phyloP scores from a whole-genome alignment of 2,329 filamentous ascomycete species.

The Claviceps lovelessii region DNA sequence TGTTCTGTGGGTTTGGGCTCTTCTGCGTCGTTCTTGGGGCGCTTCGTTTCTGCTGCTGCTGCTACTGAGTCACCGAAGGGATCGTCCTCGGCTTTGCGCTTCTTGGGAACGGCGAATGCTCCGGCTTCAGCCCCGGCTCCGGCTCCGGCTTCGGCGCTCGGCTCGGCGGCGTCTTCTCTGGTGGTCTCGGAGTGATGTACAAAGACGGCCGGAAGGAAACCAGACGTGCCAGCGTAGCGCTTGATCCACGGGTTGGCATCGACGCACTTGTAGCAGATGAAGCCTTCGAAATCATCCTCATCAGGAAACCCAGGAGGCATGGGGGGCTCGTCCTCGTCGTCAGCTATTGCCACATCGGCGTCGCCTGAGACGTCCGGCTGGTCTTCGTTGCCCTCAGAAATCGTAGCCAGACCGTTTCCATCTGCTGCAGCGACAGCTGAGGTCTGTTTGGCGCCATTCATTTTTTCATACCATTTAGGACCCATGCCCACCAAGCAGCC shows the following conservation, averaged over 20 bases:
- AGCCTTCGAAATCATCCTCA: slow-evolving; percentile 78
- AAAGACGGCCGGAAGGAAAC: slow-evolving; percentile 66
- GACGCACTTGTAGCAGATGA: slow-evolving; percentile 90
- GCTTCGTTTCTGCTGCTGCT: slow-evolving; percentile 30
- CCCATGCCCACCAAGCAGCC: slow-evolving; percentile 76
- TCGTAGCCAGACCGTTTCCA: slow-evolving; percentile 27
- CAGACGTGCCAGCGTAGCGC: slow-evolving; percentile 62
- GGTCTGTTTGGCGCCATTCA: slow-evolving; percentile 23
- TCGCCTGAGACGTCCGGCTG: slow-evolving; percentile 11
- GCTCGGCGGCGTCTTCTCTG: neutral
- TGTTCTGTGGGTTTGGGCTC: neutral
- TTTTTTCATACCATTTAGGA: slow-evolving; percentile 53
- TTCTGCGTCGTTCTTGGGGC: slow-evolving; percentile 30
- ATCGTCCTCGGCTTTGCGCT: slow-evolving; percentile 51
- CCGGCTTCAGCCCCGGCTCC: slow-evolving; percentile 3
- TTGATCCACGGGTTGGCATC: slow-evolving; percentile 85
- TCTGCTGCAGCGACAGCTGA: slow-evolving; percentile 4
- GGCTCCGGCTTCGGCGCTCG: slow-evolving; percentile 3
- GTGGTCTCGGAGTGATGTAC: slow-evolving; percentile 12
- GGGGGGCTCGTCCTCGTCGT: slow-evolving; percentile 47
- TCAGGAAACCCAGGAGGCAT: slow-evolving; percentile 74
- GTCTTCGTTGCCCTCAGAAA: slow-evolving; percentile 33
- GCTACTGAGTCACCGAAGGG: slow-evolving; percentile 17
- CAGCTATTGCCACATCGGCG: slow-evolving; percentile 19
- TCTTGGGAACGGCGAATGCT: slow-evolving; percentile 28